Evolutionary conservation across 148 eudicot species (phyloP).

Genomic region (Dysphania ambrosioides): DNA sequence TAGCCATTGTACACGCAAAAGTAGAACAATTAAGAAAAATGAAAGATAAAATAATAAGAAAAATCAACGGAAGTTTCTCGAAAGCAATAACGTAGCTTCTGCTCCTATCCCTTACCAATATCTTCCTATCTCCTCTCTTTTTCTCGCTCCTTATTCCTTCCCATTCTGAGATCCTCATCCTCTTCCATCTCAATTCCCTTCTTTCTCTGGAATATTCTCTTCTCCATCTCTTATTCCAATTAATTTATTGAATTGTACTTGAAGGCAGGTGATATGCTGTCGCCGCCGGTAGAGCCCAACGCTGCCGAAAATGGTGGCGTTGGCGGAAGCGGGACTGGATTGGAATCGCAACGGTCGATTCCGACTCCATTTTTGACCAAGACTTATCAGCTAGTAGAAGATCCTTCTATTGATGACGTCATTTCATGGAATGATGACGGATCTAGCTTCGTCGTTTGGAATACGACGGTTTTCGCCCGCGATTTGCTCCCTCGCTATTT

Average conservation of each 20-base stretch:
- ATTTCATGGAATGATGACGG: slow-evolving; percentile 96
- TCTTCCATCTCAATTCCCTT: background rate
- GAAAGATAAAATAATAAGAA: background rate
- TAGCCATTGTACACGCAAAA: slow-evolving; percentile 18
- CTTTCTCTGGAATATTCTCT: background rate
- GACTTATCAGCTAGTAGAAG: slow-evolving; percentile 81
- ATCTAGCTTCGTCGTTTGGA: slow-evolving; percentile 83
- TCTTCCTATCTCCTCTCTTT: background rate
- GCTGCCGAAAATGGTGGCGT: slow-evolving; percentile 22
- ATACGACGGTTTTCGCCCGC: slow-evolving; percentile 82
- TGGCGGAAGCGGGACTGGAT: slow-evolving; percentile 17
- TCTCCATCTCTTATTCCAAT: no score
- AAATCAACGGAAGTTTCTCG: slow-evolving; percentile 46
- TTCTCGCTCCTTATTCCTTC: background rate
- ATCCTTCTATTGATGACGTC: slow-evolving; percentile 60
- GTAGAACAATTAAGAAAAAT: slow-evolving; percentile 16
- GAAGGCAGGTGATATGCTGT: slow-evolving; percentile 25
- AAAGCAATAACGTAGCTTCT: slow-evolving; percentile 48
- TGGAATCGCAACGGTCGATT: slow-evolving; percentile 40
- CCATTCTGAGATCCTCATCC: background rate
- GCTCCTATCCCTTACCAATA: slow-evolving; percentile 26
- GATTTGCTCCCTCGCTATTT: slow-evolving; percentile 89
- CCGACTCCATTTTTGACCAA: slow-evolving; percentile 90
- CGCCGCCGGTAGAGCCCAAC: slow-evolving; percentile 38
- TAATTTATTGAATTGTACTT: background rate